Base-by-base conservation (phyloP, 306 rosid species). In the Oxytropis ochrocephala region DNA sequence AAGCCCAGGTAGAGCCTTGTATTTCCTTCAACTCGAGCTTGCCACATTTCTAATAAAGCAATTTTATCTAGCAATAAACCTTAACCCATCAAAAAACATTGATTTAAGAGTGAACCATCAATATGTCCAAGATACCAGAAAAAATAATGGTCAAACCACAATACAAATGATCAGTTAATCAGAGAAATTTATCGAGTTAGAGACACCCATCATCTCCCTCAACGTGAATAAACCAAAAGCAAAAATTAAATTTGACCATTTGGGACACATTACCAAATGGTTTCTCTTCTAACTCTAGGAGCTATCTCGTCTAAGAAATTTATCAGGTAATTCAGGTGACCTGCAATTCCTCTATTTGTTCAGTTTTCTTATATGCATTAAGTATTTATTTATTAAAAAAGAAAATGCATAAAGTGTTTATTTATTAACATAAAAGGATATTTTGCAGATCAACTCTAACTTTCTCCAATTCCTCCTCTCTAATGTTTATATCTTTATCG, bases 391-490 rank as follows among this genome's bases (percentile, higher is more conserved):
- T 67, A 14, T 39, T 33, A 64, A 53, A 64, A 29, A 55, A 56
- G 30, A 19, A 41, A 59, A n/a, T 32, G 11, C 33, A 71, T 13
- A 51, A 53, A 0, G 32, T n/a, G 42, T 54, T 54, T 16, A 67
- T 33, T 61, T 53, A 38, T 21, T 50, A 61, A 36, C 32, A 58
- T 63, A 9, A 82, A 84, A 94, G 98, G 98, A 94, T 94, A 94
- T 94, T 87, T 74, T 90, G 90, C 63, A 94, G 96, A 80, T 58
- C 51, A 32, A 36, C 12, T 80, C 87, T 90, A 55, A 88, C 86
- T 75, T 80, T 76, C 67, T 80, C 91, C 79, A 94, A 81, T 44
- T 94, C 87, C 48, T 76, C 83, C 78, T 87, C 96, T 64, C 69
- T 90, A 63, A 9, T 8, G 75, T 59, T 78, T 68, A 88, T 78